Conservation (phyloP, 140 eudicot genomes). For the Oenanthe javanica region DNA sequence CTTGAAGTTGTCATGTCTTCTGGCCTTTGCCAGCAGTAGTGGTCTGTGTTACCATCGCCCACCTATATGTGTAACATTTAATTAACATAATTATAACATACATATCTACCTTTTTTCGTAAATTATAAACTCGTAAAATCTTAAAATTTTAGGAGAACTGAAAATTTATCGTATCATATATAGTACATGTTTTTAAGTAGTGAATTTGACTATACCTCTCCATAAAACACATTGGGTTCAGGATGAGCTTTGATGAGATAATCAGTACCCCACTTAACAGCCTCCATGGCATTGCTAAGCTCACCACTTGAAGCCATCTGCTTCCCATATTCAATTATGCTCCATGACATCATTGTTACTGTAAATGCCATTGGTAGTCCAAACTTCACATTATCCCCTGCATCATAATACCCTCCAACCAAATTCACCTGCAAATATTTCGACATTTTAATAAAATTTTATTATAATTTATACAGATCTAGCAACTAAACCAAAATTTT, state of each 20-base stretch:
- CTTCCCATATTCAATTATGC: constrained; percentile 72
- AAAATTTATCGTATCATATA: no score
- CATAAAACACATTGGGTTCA: constrained; percentile 74
- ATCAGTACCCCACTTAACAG: constrained; percentile 97
- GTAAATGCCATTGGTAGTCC: constrained; percentile 99
- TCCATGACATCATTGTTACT: constrained; percentile 96
- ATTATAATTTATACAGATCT: not conserved
- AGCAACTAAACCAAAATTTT: no score
- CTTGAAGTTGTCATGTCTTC: constrained; percentile 97
- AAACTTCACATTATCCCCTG: constrained; percentile 98
- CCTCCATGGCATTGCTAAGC: constrained; percentile 73
- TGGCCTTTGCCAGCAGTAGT: constrained; percentile 96
- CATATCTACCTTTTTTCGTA: not conserved
- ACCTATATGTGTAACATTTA: constrained; percentile 31
- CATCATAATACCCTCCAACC: constrained; percentile 98
- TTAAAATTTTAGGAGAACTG: not conserved
- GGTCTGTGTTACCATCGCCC: constrained; percentile 95
- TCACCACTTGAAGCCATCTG: constrained; percentile 80
- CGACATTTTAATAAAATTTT: not conserved
- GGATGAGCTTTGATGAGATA: constrained; percentile 95
- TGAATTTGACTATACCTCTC: constrained; percentile 48
- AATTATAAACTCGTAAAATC: not conserved
- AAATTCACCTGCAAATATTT: constrained; percentile 64
- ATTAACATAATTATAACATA: not conserved
- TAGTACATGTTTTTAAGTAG: no score